A percentile compares a stretch with the other conserved stretches of the same genome.
Evolutionary conservation across 1,284 basidiomycete genomes (phyloP).

Genomic region (Rhizoctonia solani): DNA sequence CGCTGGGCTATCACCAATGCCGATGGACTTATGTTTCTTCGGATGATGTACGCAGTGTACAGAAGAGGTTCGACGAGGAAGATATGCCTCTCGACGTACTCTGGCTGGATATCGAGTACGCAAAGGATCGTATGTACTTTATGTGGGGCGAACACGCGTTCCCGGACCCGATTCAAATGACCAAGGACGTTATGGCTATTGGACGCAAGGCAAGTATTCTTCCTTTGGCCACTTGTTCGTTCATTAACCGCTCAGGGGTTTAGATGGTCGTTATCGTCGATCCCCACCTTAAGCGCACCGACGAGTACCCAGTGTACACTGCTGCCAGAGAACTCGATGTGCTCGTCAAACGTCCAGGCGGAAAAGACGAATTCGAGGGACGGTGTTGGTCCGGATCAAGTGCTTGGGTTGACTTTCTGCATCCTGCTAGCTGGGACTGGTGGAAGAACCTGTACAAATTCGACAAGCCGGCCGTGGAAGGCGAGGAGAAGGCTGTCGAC

Average conservation of each 20-base stretch:
- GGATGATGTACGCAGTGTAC: slow-evolving; percentile 86
- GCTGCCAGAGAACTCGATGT: slow-evolving; percentile 80
- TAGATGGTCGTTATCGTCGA: slow-evolving; percentile 98
- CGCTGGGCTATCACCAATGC: slow-evolving; percentile 95
- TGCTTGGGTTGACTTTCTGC: slow-evolving; percentile 97
- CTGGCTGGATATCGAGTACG: slow-evolving; percentile 98
- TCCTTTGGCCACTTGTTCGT: background rate
- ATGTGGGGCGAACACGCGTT: slow-evolving; percentile 94
- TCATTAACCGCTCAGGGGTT: background rate
- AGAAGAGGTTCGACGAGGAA: slow-evolving; percentile 85
- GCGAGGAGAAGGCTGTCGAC: slow-evolving; percentile 46
- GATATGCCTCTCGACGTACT: slow-evolving; percentile 97
- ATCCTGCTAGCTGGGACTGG: slow-evolving; percentile 88
- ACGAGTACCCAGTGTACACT: slow-evolving; percentile 83
- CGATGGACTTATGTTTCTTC: slow-evolving; percentile 98
- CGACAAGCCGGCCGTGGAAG: slow-evolving; percentile 45
- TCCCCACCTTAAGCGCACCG: slow-evolving; percentile 89
- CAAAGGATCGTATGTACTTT: slow-evolving; percentile 95
- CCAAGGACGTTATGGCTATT: slow-evolving; percentile 80
- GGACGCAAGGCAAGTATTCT: slow-evolving; percentile 75
- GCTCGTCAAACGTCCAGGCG: slow-evolving; percentile 79
- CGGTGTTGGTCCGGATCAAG: slow-evolving; percentile 98
- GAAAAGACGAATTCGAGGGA: slow-evolving; percentile 86
- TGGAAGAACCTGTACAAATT: slow-evolving; percentile 86
- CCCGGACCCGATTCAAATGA: slow-evolving; percentile 94